Conservation (phyloP, 2,329 filamentous ascomycete genomes). For the Fusarium sp. region DNA sequence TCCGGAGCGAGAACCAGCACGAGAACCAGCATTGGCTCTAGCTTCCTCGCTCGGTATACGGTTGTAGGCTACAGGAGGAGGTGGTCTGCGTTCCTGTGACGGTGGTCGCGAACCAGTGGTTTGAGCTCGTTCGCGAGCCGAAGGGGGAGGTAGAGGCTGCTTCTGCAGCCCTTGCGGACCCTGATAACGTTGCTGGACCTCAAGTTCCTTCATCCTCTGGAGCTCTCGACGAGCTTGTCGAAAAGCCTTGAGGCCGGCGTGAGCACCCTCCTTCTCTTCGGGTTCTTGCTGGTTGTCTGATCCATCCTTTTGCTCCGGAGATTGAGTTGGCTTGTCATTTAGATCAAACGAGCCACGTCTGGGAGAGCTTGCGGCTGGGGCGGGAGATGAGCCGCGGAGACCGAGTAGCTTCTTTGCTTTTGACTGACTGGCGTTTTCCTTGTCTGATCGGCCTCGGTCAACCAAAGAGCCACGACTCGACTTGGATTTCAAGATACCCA, state of each 20-base stretch:
- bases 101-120: constrained; percentile 54
- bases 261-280: constrained; percentile 58
- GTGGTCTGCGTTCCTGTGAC: constrained; percentile 60
- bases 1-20: constrained; percentile 41
- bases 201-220: constrained; percentile 69
- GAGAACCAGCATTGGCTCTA: constrained; percentile 46
- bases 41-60: constrained; percentile 62
- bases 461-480: constrained; percentile 77
- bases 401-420: constrained; percentile 76
- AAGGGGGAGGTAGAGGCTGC: constrained; percentile 7
- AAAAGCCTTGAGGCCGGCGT: constrained; percentile 70
- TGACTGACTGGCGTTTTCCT: constrained; percentile 57
- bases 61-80: constrained; percentile 62
- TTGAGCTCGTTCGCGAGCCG: constrained; percentile 40
- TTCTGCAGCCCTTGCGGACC: constrained; percentile 14
- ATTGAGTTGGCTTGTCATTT: constrained; percentile 33
- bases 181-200: constrained; percentile 62
- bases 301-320: constrained; percentile 36
- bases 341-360: constrained; percentile 52
- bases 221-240: constrained; percentile 71
- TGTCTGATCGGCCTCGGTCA: constrained; percentile 61
- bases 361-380: constrained; percentile 59
- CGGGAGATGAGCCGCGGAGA: constrained; percentile 63
- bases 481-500: constrained; percentile 76
- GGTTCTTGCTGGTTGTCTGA: constrained; percentile 44